Evolutionary conservation across 2,329 filamentous ascomycete genomes (phyloP), one percentile per base, ranked within the genome.

Genomic region (Sporothrix brunneoviolacea): DNA sequence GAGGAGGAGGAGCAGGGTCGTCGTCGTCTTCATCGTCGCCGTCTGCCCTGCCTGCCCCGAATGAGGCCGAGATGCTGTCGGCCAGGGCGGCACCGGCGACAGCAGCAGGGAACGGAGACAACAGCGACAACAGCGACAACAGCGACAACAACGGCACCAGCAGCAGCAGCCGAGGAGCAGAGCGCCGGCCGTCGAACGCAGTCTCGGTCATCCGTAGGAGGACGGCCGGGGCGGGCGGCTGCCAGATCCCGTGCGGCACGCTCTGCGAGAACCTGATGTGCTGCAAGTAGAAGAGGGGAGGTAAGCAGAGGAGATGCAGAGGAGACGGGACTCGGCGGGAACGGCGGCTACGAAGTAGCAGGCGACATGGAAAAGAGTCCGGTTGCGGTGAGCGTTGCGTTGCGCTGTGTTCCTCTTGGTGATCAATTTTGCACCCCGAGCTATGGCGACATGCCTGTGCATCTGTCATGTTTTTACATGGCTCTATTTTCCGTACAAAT

Each of bases 261-360:
- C 54, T 71, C 9, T 81, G 78, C 51, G 71, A 74, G 54, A 69
- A 68, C 28, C 60, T 80, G 56, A 74, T 71, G 54, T 81, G 78
- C 58, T 79, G 76, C 60, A 68, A 52, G 36, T 54, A 50, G 19
- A n/a, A n/a, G n/a, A n/a, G n/a, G 15, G 10, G 4, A 7, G 16
- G 39, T 18, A 9, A 27, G 10, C 4, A n/a, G n/a, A 32, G 18
- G 10, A 32, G 24, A 4, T 10, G n/a, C 13, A 16, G 27, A 38
- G 28, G 10, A 27, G 24, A 32, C 15, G 16, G 21, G 15, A 12
- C 8, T 4, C n/a, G 18, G 5, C 22, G 38, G 36, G 19, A 16
- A 21, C 27, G 40, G n/a, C n/a, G n/a, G n/a, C n/a, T n/a, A n/a
- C n/a, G n/a, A n/a, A n/a, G n/a, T n/a, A n/a, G n/a, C n/a, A n/a